phyloP scores from a whole-genome alignment of 306 rosid species.

The Corylus heterophylla region DNA sequence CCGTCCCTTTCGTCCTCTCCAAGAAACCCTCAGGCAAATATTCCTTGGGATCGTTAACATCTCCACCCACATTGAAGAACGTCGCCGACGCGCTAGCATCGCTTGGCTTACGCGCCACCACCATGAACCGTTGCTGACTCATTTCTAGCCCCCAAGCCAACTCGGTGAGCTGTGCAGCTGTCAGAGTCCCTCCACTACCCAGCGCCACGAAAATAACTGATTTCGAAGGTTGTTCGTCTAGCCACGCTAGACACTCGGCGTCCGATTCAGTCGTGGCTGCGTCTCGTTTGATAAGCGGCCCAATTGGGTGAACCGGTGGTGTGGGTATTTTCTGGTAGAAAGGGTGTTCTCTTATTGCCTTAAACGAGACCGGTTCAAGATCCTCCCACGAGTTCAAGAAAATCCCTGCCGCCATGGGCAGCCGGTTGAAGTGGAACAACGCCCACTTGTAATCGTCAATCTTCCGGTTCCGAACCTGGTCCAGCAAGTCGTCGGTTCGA shows the following conservation, averaged over 20 bases:
- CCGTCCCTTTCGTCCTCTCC: constrained; percentile 31
- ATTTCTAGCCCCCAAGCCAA: constrained; percentile 47
- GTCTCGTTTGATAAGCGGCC: constrained; percentile 39
- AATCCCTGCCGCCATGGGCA: constrained; percentile 36
- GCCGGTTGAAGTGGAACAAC: constrained; percentile 25
- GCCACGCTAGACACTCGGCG: constrained; percentile 37
- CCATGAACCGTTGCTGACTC: constrained; percentile 43
- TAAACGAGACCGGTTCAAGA: constrained; percentile 31
- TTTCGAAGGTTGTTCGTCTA: constrained; percentile 33
- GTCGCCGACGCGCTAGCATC: not conserved
- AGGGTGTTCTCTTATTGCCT: constrained; percentile 37
- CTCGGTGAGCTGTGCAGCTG: constrained; percentile 31
- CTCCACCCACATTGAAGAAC: constrained; percentile 32
- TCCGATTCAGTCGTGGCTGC: constrained; percentile 1
- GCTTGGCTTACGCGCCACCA: constrained; percentile 34
- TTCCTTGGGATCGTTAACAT: constrained; percentile 2
- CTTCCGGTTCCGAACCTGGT: constrained; percentile 39
- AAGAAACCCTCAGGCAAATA: constrained; percentile 46
- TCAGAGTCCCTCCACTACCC: constrained; percentile 45
- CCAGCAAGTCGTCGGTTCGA: constrained; percentile 39
- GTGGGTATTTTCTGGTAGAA: constrained; percentile 26
- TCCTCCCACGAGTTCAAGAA: constrained; percentile 49
- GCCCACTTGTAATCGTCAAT: constrained; percentile 43
- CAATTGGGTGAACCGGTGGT: constrained; percentile 33
- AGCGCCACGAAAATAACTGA: constrained; percentile 41